Conservation (phyloP, 169 alveolate species). For the Plasmodium vinckei region DNA sequence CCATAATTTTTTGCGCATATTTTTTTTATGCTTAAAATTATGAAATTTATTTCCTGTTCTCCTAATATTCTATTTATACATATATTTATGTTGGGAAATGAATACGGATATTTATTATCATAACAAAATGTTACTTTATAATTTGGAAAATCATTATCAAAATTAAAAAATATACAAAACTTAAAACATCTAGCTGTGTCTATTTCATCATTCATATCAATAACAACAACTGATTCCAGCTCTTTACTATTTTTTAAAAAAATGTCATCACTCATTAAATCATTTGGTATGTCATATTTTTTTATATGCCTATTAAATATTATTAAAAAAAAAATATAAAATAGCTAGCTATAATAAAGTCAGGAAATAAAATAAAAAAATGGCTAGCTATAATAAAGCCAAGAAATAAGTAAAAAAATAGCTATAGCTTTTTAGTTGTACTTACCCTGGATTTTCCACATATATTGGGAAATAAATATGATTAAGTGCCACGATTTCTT, state of each 20-base stretch:
- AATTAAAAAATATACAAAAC: slow-evolving; percentile 36
- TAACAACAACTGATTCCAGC: background rate
- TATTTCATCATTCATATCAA: slow-evolving; percentile 70
- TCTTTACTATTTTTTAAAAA: slow-evolving; percentile 21
- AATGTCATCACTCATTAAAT: slow-evolving; percentile 26
- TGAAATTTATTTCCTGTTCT: slow-evolving; percentile 27
- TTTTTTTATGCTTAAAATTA: slow-evolving; percentile 19
- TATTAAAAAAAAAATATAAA: background rate
- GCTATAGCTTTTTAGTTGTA: background rate
- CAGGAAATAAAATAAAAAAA: background rate
- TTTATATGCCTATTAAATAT: slow-evolving; percentile 25
- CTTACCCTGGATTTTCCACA: slow-evolving; percentile 57
- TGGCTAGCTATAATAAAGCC: background rate
- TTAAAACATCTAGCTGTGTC: slow-evolving; percentile 10
- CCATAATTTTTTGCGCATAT: slow-evolving; percentile 71
- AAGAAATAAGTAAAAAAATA: background rate
- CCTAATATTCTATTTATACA: slow-evolving; percentile 14
- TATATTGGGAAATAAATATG: slow-evolving; percentile 66
- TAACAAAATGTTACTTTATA: slow-evolving; percentile 34
- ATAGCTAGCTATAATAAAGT: background rate
- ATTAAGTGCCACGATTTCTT: slow-evolving; percentile 56
- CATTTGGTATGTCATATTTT: slow-evolving; percentile 34
- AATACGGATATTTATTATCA: slow-evolving; percentile 47
- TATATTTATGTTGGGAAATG: slow-evolving; percentile 40
- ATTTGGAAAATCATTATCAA: slow-evolving; percentile 27